Base-by-base conservation (phyloP, 1,284 basidiomycete species). In the Apiotrichum montevideense region DNA sequence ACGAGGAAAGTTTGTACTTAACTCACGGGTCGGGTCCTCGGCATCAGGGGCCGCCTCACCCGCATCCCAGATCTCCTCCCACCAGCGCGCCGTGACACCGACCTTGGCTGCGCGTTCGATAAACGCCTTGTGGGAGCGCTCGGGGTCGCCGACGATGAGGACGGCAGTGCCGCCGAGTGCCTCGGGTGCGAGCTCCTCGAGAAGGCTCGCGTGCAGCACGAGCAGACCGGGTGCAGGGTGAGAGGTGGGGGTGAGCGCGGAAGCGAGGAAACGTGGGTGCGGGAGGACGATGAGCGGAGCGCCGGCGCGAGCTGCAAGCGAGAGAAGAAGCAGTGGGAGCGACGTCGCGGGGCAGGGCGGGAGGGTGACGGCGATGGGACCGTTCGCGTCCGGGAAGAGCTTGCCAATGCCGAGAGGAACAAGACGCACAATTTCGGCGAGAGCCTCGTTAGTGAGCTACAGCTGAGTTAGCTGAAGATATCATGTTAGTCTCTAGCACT, bases 41-140 rank as follows among this genome's bases (percentile, higher is more conserved):
- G 45, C 51, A 41, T 51, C 51, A 29, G 35, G 51, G 11, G 54
- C 56, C 8, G 46, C 52, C 52, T 70, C 68, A 3, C 60, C 72
- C 9, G 62, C 62, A 8, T 68, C 69, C 72, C 72, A 75, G 14
- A 74, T 57, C 39, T 74, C 69, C 57, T 74, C 72, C 70, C 71
- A 73, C 57, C 57, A 71, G 35, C 56, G 56, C 11, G 72, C 63
- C 11, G 48, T 44, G 59, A 76, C 64, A 1, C 68, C 46, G 58
- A 54, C 10, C 50, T 43, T 44, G 15, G 7, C 11, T 55, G 50
- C 50, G 10, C 13, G 29, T 1, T 21, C 35, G 15, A 45, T 51
- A 9, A 21, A 45, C 0, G 21, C 49, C 3, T 45, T 50, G 9
- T 52, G 46, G n/a, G 46, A 40, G 48, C 59, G 64, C 9, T 63